Evolutionary conservation across 2,329 filamentous ascomycete genomes (phyloP).

Genomic region (Aspergillus novoparasiticus): DNA sequence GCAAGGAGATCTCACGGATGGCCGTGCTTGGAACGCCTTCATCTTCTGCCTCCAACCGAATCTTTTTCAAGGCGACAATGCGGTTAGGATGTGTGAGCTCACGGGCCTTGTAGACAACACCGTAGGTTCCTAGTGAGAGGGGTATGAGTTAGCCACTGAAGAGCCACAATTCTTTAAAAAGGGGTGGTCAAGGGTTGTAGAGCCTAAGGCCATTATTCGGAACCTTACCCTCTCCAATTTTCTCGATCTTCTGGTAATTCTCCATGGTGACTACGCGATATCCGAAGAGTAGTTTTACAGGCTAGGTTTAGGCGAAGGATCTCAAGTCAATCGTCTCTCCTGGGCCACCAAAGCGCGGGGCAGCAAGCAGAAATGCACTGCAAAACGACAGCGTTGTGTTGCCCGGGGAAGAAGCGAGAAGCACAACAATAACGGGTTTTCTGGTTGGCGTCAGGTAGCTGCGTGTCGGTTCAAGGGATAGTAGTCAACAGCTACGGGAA

Average conservation of each 20-base stretch:
- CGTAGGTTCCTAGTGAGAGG: slow-evolving; percentile 74
- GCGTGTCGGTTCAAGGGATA: slow-evolving; percentile 11
- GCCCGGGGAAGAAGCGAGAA: slow-evolving; percentile 22
- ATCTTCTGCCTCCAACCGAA: slow-evolving; percentile 91
- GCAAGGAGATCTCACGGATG: slow-evolving; percentile 89
- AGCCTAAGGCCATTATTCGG: neutral
- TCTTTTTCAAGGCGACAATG: slow-evolving; percentile 93
- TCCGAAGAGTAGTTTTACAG: neutral
- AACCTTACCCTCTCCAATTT: slow-evolving; percentile 85
- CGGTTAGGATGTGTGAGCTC: slow-evolving; percentile 80
- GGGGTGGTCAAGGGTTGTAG: neutral
- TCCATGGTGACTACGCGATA: slow-evolving; percentile 63
- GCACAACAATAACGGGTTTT: slow-evolving; percentile 16
- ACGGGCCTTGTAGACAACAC: slow-evolving; percentile 91
- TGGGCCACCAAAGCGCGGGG: slow-evolving; percentile 17
- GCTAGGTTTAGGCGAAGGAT: neutral
- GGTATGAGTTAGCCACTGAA: neutral
- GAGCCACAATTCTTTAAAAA: neutral
- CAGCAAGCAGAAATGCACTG: slow-evolving; percentile 17
- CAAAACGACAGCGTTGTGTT: slow-evolving; percentile 21
- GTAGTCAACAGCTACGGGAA: neutral
- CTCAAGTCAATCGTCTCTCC: slow-evolving; percentile 7
- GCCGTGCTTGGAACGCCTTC: slow-evolving; percentile 91
- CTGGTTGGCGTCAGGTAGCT: slow-evolving; percentile 15
- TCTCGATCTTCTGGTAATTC: slow-evolving; percentile 95